Evolutionary conservation across 139 green algal species (phyloP), one percentile per base, ranked within the genome.

Genomic region (Chlamydomonas schloesseri): DNA sequence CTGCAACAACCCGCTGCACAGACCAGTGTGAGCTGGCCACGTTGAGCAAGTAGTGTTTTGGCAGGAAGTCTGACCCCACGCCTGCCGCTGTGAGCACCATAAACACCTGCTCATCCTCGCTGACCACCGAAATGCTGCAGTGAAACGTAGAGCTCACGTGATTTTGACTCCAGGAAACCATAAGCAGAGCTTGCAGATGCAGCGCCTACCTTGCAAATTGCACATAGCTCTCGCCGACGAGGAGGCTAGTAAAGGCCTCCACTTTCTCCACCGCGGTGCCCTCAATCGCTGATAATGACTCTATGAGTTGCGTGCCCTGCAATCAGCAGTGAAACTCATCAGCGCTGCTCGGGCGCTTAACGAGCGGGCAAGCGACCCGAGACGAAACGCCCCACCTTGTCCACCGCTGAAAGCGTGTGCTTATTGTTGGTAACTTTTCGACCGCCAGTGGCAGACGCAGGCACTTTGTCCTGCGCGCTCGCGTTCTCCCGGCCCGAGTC

Each of bases 261-360:
- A 89, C 84, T 26, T 89, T 89, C n/a, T 89, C 84, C 9, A 89
- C 77, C 1, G 84, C 73, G 4, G 84, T 89, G 10, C 84, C 84
- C 37, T 89, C 84, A 80, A 89, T 89, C 34, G 76, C 84, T 13
- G 84, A 89, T 6, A 89, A 42, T 11, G 72, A 83, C 37, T 89
- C 84, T 37, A 89, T 89, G 5, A 89, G 36, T 34, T 89, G 72
- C 13, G 84, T 89, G 13, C 84, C 84, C 84, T 89, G 84, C 4
- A 53, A 11, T n/a, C 23, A 64, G 17, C 31, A 36, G 4, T 55
- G 1, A 31, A 1, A 55, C 57, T 13, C 13, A 3, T 55, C 18
- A 55, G 36, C 5, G 1, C 10, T 1, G n/a, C n/a, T n/a, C n/a
- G n/a, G n/a, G n/a, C 18, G 14, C 34, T 29, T 36, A 57, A 18